A percentile compares a stretch with the other conserved stretches of the same genome.
phyloP scores from a whole-genome alignment of 2,329 filamentous ascomycete genomes.

The Fusarium nygamai region DNA sequence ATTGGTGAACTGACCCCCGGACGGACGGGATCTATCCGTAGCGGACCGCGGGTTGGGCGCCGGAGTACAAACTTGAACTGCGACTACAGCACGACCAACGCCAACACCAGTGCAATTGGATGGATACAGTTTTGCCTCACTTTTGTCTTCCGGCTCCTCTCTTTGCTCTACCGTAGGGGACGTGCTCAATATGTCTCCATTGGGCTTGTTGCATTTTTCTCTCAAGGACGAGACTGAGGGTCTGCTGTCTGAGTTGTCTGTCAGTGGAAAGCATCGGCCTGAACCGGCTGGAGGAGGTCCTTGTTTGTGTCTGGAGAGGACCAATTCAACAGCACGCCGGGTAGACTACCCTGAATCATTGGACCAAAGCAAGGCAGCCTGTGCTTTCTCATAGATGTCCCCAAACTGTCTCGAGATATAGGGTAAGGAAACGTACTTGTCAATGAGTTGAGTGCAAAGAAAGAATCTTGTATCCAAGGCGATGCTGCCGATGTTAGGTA shows the following conservation, averaged over 20 bases:
- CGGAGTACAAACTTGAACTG: constrained; percentile 1
- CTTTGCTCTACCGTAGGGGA: not conserved
- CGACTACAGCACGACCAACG: not conserved
- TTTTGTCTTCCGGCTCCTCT: constrained; percentile 1
- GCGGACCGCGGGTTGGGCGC: constrained; percentile 28
- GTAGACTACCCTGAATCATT: not conserved
- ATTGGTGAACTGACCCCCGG: constrained; percentile 12
- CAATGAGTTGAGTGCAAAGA: not conserved
- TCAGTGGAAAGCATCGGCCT: constrained; percentile 10
- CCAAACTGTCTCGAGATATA: not conserved
- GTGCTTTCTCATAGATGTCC: not conserved
- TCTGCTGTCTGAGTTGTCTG: not conserved
- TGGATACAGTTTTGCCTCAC: not conserved
- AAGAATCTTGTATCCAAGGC: not conserved
- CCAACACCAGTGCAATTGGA: not conserved
- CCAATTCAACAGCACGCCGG: not conserved
- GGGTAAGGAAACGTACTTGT: not conserved
- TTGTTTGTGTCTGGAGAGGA: not conserved
- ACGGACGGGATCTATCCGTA: constrained; percentile 33
- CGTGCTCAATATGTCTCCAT: constrained; percentile 5
- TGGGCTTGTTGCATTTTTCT: not conserved
- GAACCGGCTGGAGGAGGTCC: constrained; percentile 2
- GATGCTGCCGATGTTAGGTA: not conserved
- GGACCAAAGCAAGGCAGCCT: not conserved
- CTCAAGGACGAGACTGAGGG: constrained; percentile 5